Conservation (phyloP, 495 filamentous ascomycete genomes). For the Extremus antarcticus region DNA sequence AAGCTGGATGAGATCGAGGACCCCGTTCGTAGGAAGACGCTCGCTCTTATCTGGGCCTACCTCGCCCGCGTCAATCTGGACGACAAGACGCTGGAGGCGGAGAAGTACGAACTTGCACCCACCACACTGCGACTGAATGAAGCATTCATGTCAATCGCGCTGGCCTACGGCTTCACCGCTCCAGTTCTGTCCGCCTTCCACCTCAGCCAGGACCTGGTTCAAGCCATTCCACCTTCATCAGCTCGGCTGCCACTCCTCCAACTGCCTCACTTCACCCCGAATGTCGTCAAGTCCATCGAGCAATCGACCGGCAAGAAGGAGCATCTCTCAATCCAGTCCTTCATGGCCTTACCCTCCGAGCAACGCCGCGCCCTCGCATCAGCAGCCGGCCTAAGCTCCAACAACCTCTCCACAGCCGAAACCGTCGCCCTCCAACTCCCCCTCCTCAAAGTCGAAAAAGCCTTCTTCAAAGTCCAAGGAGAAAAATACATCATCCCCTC, state of each 20-base stretch:
- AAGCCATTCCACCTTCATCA: slow-evolving; percentile 69
- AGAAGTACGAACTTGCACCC: slow-evolving; percentile 71
- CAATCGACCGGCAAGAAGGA: slow-evolving; percentile 51
- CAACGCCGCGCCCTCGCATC: slow-evolving; percentile 59
- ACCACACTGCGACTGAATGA: slow-evolving; percentile 74
- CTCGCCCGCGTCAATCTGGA: slow-evolving; percentile 72
- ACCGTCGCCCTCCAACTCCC: slow-evolving; percentile 72
- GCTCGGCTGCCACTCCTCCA: slow-evolving; percentile 71
- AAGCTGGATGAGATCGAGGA: slow-evolving; percentile 58
- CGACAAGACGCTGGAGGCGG: slow-evolving; percentile 59
- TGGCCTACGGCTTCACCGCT: slow-evolving; percentile 73
- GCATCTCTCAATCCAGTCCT: slow-evolving; percentile 71
- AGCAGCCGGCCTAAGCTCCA: slow-evolving; percentile 57
- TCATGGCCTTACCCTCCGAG: slow-evolving; percentile 69
- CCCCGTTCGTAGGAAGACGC: slow-evolving; percentile 66
- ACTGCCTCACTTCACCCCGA: slow-evolving; percentile 74
- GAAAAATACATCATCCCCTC: slow-evolving; percentile 88
- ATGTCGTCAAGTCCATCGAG: slow-evolving; percentile 64
- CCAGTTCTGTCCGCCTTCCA: slow-evolving; percentile 77
- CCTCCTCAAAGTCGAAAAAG: slow-evolving; percentile 72
- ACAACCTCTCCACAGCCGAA: slow-evolving; percentile 66
- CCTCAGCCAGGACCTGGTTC: slow-evolving; percentile 72
- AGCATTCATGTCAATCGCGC: slow-evolving; percentile 73
- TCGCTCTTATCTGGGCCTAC: slow-evolving; percentile 89
- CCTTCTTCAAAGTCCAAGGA: slow-evolving; percentile 96